Evolutionary conservation across 495 filamentous ascomycete genomes (phyloP), one percentile per base, ranked within the genome.

Genomic region (Geopyxis carbonaria): DNA sequence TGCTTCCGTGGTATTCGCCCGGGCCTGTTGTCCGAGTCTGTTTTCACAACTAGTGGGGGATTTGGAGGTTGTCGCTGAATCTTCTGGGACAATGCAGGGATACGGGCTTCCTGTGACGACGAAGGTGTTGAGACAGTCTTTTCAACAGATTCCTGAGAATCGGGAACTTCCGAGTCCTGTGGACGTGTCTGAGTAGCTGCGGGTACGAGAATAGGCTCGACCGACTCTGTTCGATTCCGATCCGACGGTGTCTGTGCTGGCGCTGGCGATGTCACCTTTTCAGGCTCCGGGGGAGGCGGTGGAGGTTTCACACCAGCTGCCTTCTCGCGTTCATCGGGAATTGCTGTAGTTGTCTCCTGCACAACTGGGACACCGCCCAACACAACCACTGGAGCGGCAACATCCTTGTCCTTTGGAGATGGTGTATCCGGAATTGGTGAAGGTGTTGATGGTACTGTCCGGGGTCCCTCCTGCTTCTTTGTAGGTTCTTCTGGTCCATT

Each of bases 321-420:
- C 38, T 45, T 32, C 19, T 45, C 48, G 7, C 24, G 37, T 33
- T 48, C 45, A 36, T 42, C 48, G 6, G 49, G 45, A 31, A 38
- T 28, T 15, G n/a, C 43, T 16, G 50, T 48, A 22, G 32, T 11
- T 25, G 42, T 25, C 23, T 44, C 50, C 14, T 46, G 50, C 3
- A 53, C 30, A 13, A 43, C 49, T 5, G 50, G 42, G 27, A 49
- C 38, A 11, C 49, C 49, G 7, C 35, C 45, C 11, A 53, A 19
- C 29, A 48, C 34, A 15, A 44, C 13, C 22, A 49, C 25, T 13
- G 38, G 42, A 18, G 34, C 51, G 6, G 42, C 27, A 15, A 31
- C 14, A 13, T 53, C 42, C 18, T 36, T 15, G 9, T 16, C 9
- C 5, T 25, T 8, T 28, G 36, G 7, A 27, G 22, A 6, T 14